Conservation (phyloP, 192 early-diverging fungal genomes). For the Coemansia sp. region DNA sequence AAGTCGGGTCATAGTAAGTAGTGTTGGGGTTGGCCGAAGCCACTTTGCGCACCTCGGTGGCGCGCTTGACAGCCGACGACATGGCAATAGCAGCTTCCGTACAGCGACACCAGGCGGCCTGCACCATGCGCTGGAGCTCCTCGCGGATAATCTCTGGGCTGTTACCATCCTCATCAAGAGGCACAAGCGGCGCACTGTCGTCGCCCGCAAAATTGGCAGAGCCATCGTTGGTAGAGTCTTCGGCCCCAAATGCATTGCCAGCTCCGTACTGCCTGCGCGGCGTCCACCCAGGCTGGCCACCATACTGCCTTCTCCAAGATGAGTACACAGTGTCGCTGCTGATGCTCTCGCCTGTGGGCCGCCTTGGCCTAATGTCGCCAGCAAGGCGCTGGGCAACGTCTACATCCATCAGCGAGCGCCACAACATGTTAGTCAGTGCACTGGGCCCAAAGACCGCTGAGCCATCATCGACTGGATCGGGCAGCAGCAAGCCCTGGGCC, state of each 20-base stretch:
- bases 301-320: conserved; percentile 36
- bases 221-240: conserved; percentile 3
- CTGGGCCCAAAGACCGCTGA: conserved; percentile 19
- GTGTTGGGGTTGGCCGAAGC: conserved; percentile 32
- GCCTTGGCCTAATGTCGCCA: background rate
- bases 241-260: conserved; percentile 1
- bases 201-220: conserved; percentile 7
- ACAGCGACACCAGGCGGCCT: conserved; percentile 48
- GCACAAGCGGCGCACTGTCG: conserved; percentile 8
- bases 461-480: conserved; percentile 29
- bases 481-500: conserved; percentile 41
- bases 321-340: conserved; percentile 9
- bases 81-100: conserved; percentile 48
- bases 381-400: conserved; percentile 9
- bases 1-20: conserved; percentile 49
- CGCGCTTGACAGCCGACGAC: conserved; percentile 40
- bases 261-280: conserved; percentile 19
- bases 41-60: conserved; percentile 29
- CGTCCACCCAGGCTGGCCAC: conserved; percentile 17
- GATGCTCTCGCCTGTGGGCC: conserved; percentile 1
- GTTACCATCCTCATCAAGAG: conserved; percentile 45
- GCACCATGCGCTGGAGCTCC: conserved; percentile 50
- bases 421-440: conserved; percentile 33
- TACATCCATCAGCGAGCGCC: conserved; percentile 35
- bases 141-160: conserved; percentile 47